Percentiles rank a stretch among this genome's conserved stretches.
These are phyloP conservation scores for Tylopilus balloui DNA, from an alignment of 768 basidiomycete genomes.

Conservation along the genomic window DNA sequence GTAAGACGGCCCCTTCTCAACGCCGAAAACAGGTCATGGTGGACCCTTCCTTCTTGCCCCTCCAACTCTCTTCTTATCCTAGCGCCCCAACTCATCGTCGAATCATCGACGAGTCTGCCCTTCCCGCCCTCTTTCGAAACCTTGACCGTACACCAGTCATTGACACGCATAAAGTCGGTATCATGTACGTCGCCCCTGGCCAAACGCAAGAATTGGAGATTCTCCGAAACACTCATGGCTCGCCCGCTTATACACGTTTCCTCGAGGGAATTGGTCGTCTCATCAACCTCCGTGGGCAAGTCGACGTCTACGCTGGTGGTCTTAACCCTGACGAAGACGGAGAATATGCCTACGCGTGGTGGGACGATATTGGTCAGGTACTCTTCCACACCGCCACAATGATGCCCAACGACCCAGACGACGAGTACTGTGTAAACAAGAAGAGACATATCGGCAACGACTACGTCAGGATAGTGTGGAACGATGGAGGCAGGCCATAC, in stretches of 20 bases:
- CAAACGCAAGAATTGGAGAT: slow-evolving; percentile 85
- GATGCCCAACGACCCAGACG: slow-evolving; percentile 78
- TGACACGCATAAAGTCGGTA: slow-evolving; percentile 94
- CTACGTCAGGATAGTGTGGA: slow-evolving; percentile 94
- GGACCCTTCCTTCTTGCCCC: slow-evolving; percentile 79
- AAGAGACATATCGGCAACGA: slow-evolving; percentile 98
- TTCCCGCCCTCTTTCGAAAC: slow-evolving; percentile 56
- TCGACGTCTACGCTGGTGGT: slow-evolving; percentile 90
- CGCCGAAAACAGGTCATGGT: slow-evolving; percentile 80
- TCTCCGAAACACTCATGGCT: slow-evolving; percentile 85
- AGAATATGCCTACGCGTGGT: slow-evolving; percentile 97
- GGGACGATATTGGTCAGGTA: slow-evolving; percentile 95
- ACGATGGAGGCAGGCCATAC: slow-evolving; percentile 89
- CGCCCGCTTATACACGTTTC: slow-evolving; percentile 92
- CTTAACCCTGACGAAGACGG: slow-evolving; percentile 90
- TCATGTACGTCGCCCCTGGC: slow-evolving; percentile 92
- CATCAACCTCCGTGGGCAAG: slow-evolving; percentile 83
- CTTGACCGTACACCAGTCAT: slow-evolving; percentile 90
- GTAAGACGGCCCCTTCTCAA: slow-evolving; percentile 79
- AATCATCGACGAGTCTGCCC: slow-evolving; percentile 49
- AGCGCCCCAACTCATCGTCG: slow-evolving; percentile 38
- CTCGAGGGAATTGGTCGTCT: slow-evolving; percentile 84
- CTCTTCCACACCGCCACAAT: slow-evolving; percentile 95
- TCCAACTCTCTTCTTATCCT: slow-evolving; percentile 81
- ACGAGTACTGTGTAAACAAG: slow-evolving; percentile 75